Base-by-base conservation (phyloP, 805 yeast species). In the Wickerhamiella kurtzmanii region DNA sequence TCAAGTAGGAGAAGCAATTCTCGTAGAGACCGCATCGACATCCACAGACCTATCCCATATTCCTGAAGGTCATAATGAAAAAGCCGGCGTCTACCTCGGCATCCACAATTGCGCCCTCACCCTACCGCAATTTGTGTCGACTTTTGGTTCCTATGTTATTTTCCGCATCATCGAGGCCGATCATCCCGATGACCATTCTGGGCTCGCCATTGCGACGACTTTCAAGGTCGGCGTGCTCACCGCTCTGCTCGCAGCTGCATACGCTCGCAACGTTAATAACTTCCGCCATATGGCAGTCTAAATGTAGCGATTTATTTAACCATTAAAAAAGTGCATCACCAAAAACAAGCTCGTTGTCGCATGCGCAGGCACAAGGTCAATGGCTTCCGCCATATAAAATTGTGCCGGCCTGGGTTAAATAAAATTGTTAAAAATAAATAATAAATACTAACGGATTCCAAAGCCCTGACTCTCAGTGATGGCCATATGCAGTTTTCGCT, bases 401-500 rank as follows among this genome's bases (percentile, higher is more conserved):
- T n/a, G n/a, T n/a, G n/a, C n/a, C n/a, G n/a, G n/a, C n/a, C n/a
- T n/a, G n/a, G n/a, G n/a, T n/a, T n/a, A n/a, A n/a, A n/a, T n/a
- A n/a, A n/a, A n/a, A n/a, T n/a, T n/a, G n/a, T n/a, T n/a, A n/a
- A n/a, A n/a, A 22, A 40, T 40, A 40, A 21, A n/a, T 40, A 40
- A 38, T 38, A 18, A 38, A 38, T 38, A 38, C 6, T 5, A n/a
- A 38, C 13, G 77, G 20, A 84, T 69, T 0, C 92, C 96, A 68
- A 89, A 92, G 1, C 96, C 97, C 50, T 83, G 81, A 51, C 87
- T 79, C 59, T 82, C 94, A 41, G 72, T 65, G 17, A 89, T 73
- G 0, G 96, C 95, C 52, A 71, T 58, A n/a, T 66, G 59, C 48
- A 89, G 62, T 62, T 84, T 88, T 1, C 58, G 46, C 40, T 65